Evolutionary conservation across 352 stramenopile species (phyloP).

Genomic region (Phytophthora citricola): DNA sequence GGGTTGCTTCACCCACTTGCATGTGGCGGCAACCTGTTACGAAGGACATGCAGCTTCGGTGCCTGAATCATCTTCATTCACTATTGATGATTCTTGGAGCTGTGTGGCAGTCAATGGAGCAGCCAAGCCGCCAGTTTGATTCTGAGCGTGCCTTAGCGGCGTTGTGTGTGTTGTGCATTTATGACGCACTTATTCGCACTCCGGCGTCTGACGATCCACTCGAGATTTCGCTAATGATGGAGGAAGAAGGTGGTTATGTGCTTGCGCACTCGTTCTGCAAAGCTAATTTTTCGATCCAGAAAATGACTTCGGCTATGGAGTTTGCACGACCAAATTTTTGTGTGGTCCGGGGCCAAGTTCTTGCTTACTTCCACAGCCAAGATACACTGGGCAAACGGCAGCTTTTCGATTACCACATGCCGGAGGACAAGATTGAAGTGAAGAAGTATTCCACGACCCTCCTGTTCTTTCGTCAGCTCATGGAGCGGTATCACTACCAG

Average conservation of each 20-base stretch:
- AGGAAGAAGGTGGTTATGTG: slow-evolving; percentile 81
- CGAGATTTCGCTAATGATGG: slow-evolving; percentile 85
- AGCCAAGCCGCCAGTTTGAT: slow-evolving; percentile 87
- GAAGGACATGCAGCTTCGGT: slow-evolving; percentile 85
- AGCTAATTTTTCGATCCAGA: slow-evolving; percentile 81
- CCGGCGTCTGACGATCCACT: slow-evolving; percentile 76
- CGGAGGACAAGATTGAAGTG: slow-evolving; percentile 88
- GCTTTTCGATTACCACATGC: slow-evolving; percentile 91
- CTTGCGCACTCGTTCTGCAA: slow-evolving; percentile 88
- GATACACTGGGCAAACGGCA: slow-evolving; percentile 63
- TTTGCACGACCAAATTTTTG: slow-evolving; percentile 82
- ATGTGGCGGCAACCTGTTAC: slow-evolving; percentile 80
- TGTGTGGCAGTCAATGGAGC: slow-evolving; percentile 91
- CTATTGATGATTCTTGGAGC: slow-evolving; percentile 82
- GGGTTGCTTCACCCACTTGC: slow-evolving; percentile 34
- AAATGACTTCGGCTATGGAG: slow-evolving; percentile 84
- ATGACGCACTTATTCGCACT: slow-evolving; percentile 82
- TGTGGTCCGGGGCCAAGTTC: slow-evolving; percentile 69
- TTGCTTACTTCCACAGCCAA: slow-evolving; percentile 84
- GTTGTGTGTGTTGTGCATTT: slow-evolving; percentile 82
- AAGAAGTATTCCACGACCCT: slow-evolving; percentile 91
- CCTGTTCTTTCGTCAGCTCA: slow-evolving; percentile 86
- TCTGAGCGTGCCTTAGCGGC: slow-evolving; percentile 84
- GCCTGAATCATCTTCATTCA: slow-evolving; percentile 77
- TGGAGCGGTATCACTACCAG: slow-evolving; percentile 88